Evolutionary conservation across 257 asterid species (phyloP).

Genomic region (Plectranthus barbatus): DNA sequence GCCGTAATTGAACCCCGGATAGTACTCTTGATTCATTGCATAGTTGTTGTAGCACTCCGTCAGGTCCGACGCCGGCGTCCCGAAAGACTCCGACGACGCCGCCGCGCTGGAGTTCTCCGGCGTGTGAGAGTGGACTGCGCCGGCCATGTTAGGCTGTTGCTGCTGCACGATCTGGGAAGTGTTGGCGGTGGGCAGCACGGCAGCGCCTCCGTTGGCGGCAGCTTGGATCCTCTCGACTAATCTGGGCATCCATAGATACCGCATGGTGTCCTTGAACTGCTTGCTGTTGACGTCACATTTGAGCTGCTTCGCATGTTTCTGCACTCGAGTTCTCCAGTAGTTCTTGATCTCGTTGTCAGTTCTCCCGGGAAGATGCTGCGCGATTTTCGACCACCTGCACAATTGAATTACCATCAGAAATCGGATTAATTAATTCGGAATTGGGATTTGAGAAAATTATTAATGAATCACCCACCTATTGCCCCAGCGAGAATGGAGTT

Average conservation of each 20-base stretch:
- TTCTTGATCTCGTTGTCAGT: slow-evolving; percentile 46
- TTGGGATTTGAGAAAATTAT: no score
- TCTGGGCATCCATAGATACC: slow-evolving; percentile 85
- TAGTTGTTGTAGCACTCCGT: slow-evolving; percentile 30
- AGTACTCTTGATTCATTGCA: slow-evolving; percentile 28
- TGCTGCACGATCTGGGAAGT: background rate
- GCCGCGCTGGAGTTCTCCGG: slow-evolving; percentile 50
- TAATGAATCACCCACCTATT: no score
- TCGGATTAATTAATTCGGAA: background rate
- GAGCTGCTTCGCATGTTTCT: slow-evolving; percentile 86
- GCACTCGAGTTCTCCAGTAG: slow-evolving; percentile 78
- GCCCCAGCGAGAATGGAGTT: no score
- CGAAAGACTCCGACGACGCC: slow-evolving; percentile 54
- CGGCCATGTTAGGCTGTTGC: background rate
- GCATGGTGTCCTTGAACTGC: slow-evolving; percentile 86
- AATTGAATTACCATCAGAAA: no score
- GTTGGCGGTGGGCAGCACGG: background rate
- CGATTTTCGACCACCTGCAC: slow-evolving; percentile 70
- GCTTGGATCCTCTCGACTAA: slow-evolving; percentile 74
- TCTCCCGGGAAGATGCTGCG: slow-evolving; percentile 79
- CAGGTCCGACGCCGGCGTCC: no score
- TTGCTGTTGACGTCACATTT: slow-evolving; percentile 91
- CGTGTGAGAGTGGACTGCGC: slow-evolving; percentile 17
- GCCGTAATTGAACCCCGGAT: background rate
- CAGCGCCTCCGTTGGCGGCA: background rate